Base-by-base conservation (phyloP, 2,329 filamentous ascomycete species). In the Talaromyces amestolkiae region DNA sequence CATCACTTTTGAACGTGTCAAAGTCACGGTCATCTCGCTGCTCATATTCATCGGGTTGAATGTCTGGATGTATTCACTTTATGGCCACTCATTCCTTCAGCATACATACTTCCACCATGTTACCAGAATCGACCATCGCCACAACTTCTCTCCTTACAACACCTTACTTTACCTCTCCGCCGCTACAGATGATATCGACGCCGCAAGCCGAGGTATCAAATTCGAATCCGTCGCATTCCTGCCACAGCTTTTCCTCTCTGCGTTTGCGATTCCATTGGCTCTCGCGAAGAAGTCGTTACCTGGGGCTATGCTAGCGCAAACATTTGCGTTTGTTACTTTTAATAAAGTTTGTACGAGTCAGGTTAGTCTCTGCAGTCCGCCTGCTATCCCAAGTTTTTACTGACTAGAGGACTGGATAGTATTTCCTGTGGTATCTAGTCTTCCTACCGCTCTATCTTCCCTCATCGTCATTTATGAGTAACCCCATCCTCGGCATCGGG, bases 321-420 rank as follows among this genome's bases (percentile, higher is more conserved):
- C 95, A 0, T 97, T 97, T 79, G 92, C 94, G 0, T 99, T 99
- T 78, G 95, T 98, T 3, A 89, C 93, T 0, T 98, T 98, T 72
- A 99, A 99, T 81, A 99, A 99, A 81, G 95, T 99, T 68, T 98
- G 94, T 84, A 99, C 95, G 3, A 97, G 93, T 73, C 94, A 98
- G 85, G 92, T 95, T 85, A 69, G 84, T 31, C 19, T 33, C 35
- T 35, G 35, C 35, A 10, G 11, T 13, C 41, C 9, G n/a, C 9
- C 13, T 37, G 13, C 35, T 13, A 13, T 10, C 10, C 27, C 27
- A 31, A 11, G 13, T 11, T 1, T 10, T 24, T 24, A 47, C 43
- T 24, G 19, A 47, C 2, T 24, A 2, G 6, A 43, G 7, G 4
- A 35, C 0, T 37, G n/a, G 49, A 37, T 33, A 97, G 92, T 99